Evolutionary conservation across 768 basidiomycete genomes (phyloP).

Genomic region (Hemileccinum rubropunctum): DNA sequence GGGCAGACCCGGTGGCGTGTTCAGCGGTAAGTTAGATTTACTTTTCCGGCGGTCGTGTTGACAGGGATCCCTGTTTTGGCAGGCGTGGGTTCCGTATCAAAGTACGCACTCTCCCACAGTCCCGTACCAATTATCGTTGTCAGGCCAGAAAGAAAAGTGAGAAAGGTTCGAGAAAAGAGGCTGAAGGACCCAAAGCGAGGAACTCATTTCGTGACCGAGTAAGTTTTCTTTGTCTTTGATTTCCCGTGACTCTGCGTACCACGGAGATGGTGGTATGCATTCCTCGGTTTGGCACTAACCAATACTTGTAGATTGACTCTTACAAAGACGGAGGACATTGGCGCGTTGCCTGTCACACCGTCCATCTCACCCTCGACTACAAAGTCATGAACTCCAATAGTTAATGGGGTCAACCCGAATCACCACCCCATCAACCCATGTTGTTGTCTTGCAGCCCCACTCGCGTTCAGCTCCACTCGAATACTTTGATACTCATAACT

Average conservation of each 20-base stretch:
- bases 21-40: conserved; percentile 16
- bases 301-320: conserved; percentile 10
- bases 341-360: conserved; percentile 9
- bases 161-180: conserved; percentile 81
- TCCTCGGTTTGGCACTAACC: conserved; percentile 4
- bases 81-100: conserved; percentile 61
- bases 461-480: neutral
- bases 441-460: neutral
- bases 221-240: conserved; percentile 7
- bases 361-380: conserved; percentile 12
- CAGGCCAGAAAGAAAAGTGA: conserved; percentile 82
- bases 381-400: conserved; percentile 15
- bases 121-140: conserved; percentile 97
- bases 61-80: conserved; percentile 35
- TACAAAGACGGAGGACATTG: conserved; percentile 10
- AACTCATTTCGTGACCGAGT: conserved; percentile 69
- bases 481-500: neutral
- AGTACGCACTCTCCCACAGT: conserved; percentile 85
- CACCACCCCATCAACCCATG: no score
- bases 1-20: conserved; percentile 22
- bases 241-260: neutral
- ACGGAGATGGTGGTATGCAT: no score
- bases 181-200: conserved; percentile 87
- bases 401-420: neutral
- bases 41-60: neutral